Base-by-base conservation (phyloP, 1,284 basidiomycete genomes). In the Schizophyllum commune region DNA sequence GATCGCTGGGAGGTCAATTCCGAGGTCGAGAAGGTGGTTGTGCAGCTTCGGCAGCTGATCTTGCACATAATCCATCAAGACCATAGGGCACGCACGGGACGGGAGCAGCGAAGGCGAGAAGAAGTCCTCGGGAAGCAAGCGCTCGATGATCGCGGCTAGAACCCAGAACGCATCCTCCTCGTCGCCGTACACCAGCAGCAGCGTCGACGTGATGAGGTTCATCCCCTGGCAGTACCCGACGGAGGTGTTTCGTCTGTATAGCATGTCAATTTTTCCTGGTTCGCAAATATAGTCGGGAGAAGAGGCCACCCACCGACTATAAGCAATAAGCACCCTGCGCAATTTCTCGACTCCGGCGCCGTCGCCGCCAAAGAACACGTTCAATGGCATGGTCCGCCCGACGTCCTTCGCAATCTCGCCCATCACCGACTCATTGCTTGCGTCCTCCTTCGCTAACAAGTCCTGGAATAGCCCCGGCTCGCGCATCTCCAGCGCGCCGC, bases 161-260 rank as follows among this genome's bases (percentile, higher is more conserved):
- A 92, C 91, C 96, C 96, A 99, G 71, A 98, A 99, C 0, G 96
- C 96, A 64, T 97, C 94, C 76, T 98, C 95, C 75, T 96, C 91
- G 66, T 93, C 89, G 1, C 95, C 93, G 66, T 96, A 89, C 0
- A 95, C 94, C 1, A 99, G 81, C 1, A 99, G 81, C 1, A 99
- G 80, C 0, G 96, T 98, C 1, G 96, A 98, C 0, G 95, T 92
- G 59, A 99, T 83, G 51, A 96, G 84, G 72, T 98, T 98, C 94
- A 98, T 96, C 56, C 94, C 94, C 75, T 94, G 90, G 66, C 92
- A 94, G 68, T 95, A 94, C 0, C 94, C 93, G 4, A 96, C 91
- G 0, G 82, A 79, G 0, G 91, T 86, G 72, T 95, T 94, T 55
- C 92, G 89, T 64, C 91, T 91, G 63, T 6, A 61, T 58, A 60